Evolutionary conservation across 768 basidiomycete genomes (phyloP), one percentile per base, ranked within the genome.

Genomic region (Hypholoma fasciculare): DNA sequence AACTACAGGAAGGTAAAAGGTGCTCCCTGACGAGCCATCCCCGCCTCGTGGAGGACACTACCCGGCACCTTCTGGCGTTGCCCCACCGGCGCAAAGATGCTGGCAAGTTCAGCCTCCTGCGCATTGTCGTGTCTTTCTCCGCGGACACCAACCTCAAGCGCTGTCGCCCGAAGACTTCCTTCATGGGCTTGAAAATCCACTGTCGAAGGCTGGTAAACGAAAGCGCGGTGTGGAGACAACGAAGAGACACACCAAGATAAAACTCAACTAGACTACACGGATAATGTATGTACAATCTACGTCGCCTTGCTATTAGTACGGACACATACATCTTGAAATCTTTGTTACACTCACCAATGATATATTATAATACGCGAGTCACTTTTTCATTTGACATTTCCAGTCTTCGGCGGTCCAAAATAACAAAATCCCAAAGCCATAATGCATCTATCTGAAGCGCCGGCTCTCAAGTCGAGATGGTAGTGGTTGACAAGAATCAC

Each of bases 101-200:
- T 5, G 78, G 78, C n/a, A 67, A 62, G 56, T 78, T 74, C 63
- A 74, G 75, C 59, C 67, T 80, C 4, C 59, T 78, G n/a, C 75
- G 78, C 16, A 71, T 76, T 4, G 58, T 80, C 7, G 76, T 70
- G 0, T 76, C 77, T 1, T 78, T 78, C 61, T 77, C 78, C 19
- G 77, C 78, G 1, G 68, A 73, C 3, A 63, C 74, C 2, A 70
- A 69, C 16, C 65, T 78, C 49, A 76, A 76, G 55, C 66, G 76
- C 9, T 75, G 74, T 50, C 74, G 1, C 78, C 77, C n/a, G 58
- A 68, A 6, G 70, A 72, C 53, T 74, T 75, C 47, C 59, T 79
- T 38, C 62, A 75, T 44, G 57, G 66, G 3, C 63, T 76, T 27
- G 69, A 78, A 44, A 62, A 65, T 30, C 62, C 63, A 17, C 54